Base-by-base conservation (phyloP, 169 alveolate genomes). In the Eimeria maxima region DNA sequence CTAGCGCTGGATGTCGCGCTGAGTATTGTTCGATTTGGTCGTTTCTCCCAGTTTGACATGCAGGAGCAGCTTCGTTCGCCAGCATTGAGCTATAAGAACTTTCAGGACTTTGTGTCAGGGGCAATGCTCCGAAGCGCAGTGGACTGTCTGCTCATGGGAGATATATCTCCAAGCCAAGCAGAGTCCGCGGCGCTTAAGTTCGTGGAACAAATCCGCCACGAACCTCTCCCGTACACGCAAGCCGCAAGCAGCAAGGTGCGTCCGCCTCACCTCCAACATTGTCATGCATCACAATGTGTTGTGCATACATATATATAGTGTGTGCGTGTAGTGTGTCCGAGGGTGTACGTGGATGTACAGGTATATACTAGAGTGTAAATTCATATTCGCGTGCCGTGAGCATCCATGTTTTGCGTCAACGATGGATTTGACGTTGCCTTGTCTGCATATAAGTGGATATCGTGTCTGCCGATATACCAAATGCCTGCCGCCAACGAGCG, bases 121-220 rank as follows among this genome's bases (percentile, higher is more conserved):
- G 74, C 27, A 63, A 33, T 95, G 33, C 27, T 42, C 0, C 38
- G 16, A 2, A 95, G 83, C 63, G 87, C 93, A 4, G 50, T 95
- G 44, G 97, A 95, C 90, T 86, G 71, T 47, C 76, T 95, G 83
- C 45, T 95, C 38, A 95, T 95, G 97, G 97, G 97, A 27, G 95
- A 95, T 55, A 95, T 95, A 42, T 53, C 22, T 8, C 57, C 95
- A 13, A 29, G 53, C 2, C 55, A 11, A 20, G 97, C 97, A 7
- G 53, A 71, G 13, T 18, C 24, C 11, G 55, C 80, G 24, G 95
- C 97, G 42, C 92, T 87, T 8, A 73, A 88, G n/a, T 90, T 88
- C 71, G 50, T 65, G 20, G 84, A 42, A 3, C 42, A 33, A 4
- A 44, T 95, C 8, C 83, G 88, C 20, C 8, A 16, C 50, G 27